Conservation (phyloP, 2,329 filamentous ascomycete genomes). For the Ceratocystis lukuohia region DNA sequence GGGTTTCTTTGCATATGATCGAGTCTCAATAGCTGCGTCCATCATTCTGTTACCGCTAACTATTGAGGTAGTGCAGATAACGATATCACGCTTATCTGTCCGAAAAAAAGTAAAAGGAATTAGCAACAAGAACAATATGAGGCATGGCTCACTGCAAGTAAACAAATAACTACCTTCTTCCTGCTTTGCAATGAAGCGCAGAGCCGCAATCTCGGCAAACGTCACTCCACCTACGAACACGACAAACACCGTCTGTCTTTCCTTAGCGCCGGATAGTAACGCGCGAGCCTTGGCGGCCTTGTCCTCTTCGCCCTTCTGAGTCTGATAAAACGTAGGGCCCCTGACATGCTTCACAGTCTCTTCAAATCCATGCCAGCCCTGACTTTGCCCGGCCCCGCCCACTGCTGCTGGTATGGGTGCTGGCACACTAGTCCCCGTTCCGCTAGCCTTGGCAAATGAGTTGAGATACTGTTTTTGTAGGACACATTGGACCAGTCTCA, state of each 20-base stretch:
- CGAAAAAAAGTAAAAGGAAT: not conserved
- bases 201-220: conserved; percentile 86
- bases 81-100: conserved; percentile 59
- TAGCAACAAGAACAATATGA: conserved; percentile 5
- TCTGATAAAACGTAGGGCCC: conserved; percentile 80
- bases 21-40: conserved; percentile 66
- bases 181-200: conserved; percentile 78
- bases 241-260: conserved; percentile 80
- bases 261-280: conserved; percentile 59
- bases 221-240: conserved; percentile 96
- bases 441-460: conserved; percentile 52
- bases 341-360: conserved; percentile 77
- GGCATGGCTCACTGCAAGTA: conserved; percentile 3
- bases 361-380: conserved; percentile 89
- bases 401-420: conserved; percentile 25
- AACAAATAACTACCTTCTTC: conserved; percentile 46
- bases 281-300: conserved; percentile 80
- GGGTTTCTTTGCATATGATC: conserved; percentile 40
- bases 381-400: conserved; percentile 42
- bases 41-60: conserved; percentile 84
- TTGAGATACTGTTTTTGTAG: conserved; percentile 79
- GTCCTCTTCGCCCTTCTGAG: conserved; percentile 84
- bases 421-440: conserved; percentile 23
- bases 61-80: conserved; percentile 87
- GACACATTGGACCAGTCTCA: conserved; percentile 83